Base-by-base conservation (phyloP, 768 basidiomycete species). In the Russula compacta region DNA sequence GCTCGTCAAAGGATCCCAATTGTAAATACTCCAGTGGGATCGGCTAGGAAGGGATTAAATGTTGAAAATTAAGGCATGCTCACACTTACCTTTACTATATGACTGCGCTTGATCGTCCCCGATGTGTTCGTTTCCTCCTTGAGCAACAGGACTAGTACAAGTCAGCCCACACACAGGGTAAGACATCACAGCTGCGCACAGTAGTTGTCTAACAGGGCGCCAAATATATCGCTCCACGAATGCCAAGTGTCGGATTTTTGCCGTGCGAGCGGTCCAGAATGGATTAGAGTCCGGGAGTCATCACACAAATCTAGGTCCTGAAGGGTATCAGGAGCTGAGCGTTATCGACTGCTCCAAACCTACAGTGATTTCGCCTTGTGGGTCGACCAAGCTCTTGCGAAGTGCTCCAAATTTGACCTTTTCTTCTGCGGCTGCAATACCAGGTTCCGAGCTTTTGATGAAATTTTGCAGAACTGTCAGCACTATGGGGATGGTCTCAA, bases 331-430 rank as follows among this genome's bases (percentile, higher is more conserved):
- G 63, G 55, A 52, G 10, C 66, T 55, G 60, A 43, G 17, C 64
- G 39, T 9, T 48, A 47, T 46, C 24, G 8, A 54, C 4, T 17
- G 44, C 58, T 9, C 8, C 38, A 35, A 63, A 57, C 84, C 61
- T 68, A 91, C 92, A 40, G 92, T 84, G 17, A 94, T 83, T 71
- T 95, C 92, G 29, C 88, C 92, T 64, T 80, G 84, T 68, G 83
- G 83, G 67, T 83, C 90, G 12, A 82, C 72, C 52, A 95, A 70
- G 66, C 81, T 85, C 73, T 95, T 90, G 65, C 83, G 84, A 3
- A 95, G 74, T 55, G 77, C 83, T 86, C 87, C 90, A 61, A 92
- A 85, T 69, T 92, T 92, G 65, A 94, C 92, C 70, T 92, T 92
- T 64, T 83, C 81, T 69, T 95, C 92, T 1, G 93, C 90, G n/a